A percentile compares a stretch with the other conserved stretches of the same genome.
phyloP scores from a whole-genome alignment of 2,329 filamentous ascomycete genomes.

The Endoconidiophora laricicola region DNA sequence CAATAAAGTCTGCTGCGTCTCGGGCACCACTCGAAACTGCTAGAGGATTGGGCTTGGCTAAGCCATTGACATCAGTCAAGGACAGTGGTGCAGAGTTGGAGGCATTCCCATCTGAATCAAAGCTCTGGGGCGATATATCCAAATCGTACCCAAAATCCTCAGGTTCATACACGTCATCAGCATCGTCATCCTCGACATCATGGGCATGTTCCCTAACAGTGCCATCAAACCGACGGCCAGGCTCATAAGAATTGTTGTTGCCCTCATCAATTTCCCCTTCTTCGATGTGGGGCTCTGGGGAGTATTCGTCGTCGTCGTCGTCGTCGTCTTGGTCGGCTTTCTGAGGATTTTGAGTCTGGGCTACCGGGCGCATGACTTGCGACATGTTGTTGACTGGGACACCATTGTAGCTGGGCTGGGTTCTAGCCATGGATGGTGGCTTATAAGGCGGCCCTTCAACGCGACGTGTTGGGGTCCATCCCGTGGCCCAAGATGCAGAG shows the following conservation, averaged over 20 bases:
- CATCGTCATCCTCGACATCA: constrained; percentile 7
- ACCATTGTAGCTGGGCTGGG: constrained; percentile 1
- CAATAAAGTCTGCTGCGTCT: constrained; percentile 1
- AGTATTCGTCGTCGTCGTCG: constrained; percentile 5
- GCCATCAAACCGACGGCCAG: constrained; percentile 15
- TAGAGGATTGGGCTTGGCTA: not conserved
- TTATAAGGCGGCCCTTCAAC: too few species aligned
- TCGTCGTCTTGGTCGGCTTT: not conserved
- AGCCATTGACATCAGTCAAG: not conserved
- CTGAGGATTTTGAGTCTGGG: not conserved
- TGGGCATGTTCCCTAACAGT: not conserved
- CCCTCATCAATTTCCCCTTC: not conserved
- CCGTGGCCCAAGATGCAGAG: constrained; percentile 9
- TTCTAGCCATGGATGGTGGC: not conserved
- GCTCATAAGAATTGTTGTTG: constrained; percentile 25
- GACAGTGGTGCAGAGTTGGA: constrained; percentile 4
- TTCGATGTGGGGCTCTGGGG: constrained; percentile 1
- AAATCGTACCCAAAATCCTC: constrained; percentile 6
- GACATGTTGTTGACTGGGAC: not conserved
- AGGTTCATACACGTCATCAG: constrained; percentile 13
- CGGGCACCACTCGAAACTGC: not conserved
- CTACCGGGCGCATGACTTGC: not conserved
- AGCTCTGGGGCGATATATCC: constrained; percentile 1
- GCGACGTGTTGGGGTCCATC: not conserved
- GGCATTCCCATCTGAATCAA: constrained; percentile 7